Base-by-base conservation (phyloP, 2,329 filamentous ascomycete species). In the Lasiodiplodia citricola region DNA sequence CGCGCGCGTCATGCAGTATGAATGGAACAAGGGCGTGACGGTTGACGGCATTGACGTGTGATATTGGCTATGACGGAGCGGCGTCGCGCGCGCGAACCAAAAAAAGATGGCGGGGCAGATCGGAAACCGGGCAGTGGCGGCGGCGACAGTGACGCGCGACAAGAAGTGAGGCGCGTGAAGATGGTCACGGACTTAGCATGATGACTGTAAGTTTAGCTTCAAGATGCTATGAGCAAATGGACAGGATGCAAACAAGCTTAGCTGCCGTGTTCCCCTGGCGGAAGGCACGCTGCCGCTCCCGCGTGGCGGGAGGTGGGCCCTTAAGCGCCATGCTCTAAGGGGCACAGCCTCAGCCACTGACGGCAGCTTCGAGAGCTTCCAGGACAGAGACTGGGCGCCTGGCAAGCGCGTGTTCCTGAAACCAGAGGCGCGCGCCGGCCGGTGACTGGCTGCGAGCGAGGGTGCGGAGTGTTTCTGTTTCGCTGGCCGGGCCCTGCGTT, bases 31-130 rank as follows among this genome's bases (percentile, higher is more conserved):
- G 89, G 92, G 92, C 74, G 85, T 92, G 78, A 92, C 94, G 74
- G 91, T 95, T 74, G 92, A 95, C 79, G 92, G 92, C 72, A 89
- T 94, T 79, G 92, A 96, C 82, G 92, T 96, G 80, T 95, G 88
- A 67, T 14, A 28, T 28, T 28, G 44, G 5, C 44, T 47, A 47
- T 44, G 54, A 38, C 38, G 64, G 10, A n/a, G 54, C 51, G 25
- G 8, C 7, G 31, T 25, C 21, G 38, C 41, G 58, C 41, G 58
- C 58, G 58, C 58, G 58, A 63, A 31, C 44, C 47, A 37, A 51
- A 63, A 62, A 63, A 63, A 63, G 58, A 63, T 13, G 57, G 57
- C 38, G 57, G 57, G 57, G 38, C 57, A 21, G n/a, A n/a, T 21
- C 18, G 35, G 47, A 63, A 63, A 51, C 58, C 38, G 25, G 58